A percentile compares a stretch with the other conserved stretches of the same genome.
phyloP scores from a whole-genome alignment of 441 rosid species.

The Raphanus hybrid region DNA sequence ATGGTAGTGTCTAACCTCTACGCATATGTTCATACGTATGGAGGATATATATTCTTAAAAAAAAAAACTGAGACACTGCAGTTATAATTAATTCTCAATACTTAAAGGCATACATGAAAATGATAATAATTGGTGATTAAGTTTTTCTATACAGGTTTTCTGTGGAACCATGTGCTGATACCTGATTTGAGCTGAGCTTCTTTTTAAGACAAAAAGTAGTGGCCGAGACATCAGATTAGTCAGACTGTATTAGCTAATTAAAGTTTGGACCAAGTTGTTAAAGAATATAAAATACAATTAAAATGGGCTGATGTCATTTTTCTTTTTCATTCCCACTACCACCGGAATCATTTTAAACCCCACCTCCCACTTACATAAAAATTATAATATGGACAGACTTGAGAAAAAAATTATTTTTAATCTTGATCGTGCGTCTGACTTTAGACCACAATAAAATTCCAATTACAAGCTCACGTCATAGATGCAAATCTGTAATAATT shows the following conservation, averaged over 20 bases:
- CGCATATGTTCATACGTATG: not conserved
- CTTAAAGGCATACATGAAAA: not conserved
- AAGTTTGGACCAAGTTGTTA: not conserved
- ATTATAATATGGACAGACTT: not conserved
- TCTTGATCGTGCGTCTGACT: no score
- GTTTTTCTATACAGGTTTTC: not conserved
- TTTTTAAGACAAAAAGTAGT: constrained; percentile 6
- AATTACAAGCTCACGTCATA: no score
- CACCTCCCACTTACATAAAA: constrained; percentile 20
- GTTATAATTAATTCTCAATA: not conserved
- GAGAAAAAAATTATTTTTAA: no score
- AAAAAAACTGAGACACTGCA: not conserved
- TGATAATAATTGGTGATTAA: constrained; percentile 6
- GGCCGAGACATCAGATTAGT: constrained; percentile 25
- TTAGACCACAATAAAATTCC: no score
- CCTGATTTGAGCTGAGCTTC: constrained; percentile 24
- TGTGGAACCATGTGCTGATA: constrained; percentile 29
- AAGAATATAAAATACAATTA: not conserved
- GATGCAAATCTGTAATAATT: no score
- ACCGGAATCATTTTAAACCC: constrained; percentile 23
- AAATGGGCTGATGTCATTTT: not conserved
- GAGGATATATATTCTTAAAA: not conserved
- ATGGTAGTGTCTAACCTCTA: not conserved
- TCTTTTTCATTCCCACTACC: constrained; percentile 32
- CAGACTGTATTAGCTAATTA: constrained; percentile 34